These are phyloP conservation scores for Candida ipomoeae DNA, from an alignment of 805 yeast species.

Conservation along the genomic window DNA sequence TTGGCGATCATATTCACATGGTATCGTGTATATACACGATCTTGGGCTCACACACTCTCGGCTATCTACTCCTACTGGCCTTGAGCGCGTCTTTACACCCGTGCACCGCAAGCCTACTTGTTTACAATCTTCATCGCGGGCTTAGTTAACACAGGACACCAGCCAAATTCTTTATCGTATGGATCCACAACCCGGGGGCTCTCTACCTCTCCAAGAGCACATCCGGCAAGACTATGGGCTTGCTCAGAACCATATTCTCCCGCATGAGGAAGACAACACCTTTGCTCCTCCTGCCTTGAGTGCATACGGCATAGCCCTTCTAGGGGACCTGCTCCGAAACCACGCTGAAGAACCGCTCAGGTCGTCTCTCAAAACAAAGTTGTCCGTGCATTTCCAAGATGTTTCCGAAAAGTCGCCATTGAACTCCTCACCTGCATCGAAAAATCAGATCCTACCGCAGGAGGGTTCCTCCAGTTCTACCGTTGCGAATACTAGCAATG, in stretches of 20 bases:
- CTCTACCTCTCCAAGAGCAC: not conserved
- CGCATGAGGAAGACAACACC: conserved; percentile 44
- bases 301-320: conserved; percentile 51
- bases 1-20: too few relatives aligned
- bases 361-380: conserved; percentile 24
- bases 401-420: not conserved
- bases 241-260: not conserved
- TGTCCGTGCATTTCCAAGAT: conserved; percentile 31
- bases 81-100: not conserved
- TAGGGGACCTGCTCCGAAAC: conserved; percentile 27
- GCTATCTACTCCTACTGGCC: too few relatives aligned
- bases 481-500: not conserved
- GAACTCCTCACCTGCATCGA: conserved; percentile 2
- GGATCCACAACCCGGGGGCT: conserved; percentile 10
- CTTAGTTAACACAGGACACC: not conserved
- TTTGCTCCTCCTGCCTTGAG: conserved; percentile 59
- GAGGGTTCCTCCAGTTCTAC: not conserved
- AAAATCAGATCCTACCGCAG: conserved; percentile 1
- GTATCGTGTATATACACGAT: too few relatives aligned
- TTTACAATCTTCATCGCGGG: conserved; percentile 7
- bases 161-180: conserved; percentile 8
- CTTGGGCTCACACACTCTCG: too few relatives aligned
- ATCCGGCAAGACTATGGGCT: not conserved
- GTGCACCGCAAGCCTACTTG: conserved; percentile 2
- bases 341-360: conserved; percentile 13